Base-by-base conservation (phyloP, 768 basidiomycete species). In the Boletus rubescentipes region DNA sequence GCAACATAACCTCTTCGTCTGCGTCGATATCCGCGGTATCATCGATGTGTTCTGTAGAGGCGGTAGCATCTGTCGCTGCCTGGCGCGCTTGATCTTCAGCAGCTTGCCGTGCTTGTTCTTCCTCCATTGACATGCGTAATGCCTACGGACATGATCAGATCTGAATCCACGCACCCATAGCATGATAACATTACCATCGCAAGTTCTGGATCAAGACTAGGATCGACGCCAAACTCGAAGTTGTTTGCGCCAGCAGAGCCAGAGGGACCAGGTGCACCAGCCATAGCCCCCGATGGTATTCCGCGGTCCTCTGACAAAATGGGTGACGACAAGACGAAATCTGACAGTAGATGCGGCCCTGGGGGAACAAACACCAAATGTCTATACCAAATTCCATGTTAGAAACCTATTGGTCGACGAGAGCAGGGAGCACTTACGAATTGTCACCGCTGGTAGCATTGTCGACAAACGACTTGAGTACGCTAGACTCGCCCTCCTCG, bases 51-150 rank as follows among this genome's bases (percentile, higher is more conserved):
- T 63, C 49, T 1, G 70, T 44, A 12, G 69, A 46, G 30, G 66
- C 38, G 6, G 69, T 14, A 20, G 66, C 53, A 39, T 67, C 51
- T 16, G 67, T 44, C 35, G 60, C 53, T 30, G 71, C 54, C 18
- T 69, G 76, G 47, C 49, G 70, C 30, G 61, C 63, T 49, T 61
- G 74, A 16, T 81, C 75, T 46, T 72, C 75, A 6, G 79, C 75
- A 9, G 78, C 77, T 77, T 82, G 77, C 12, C 94, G 86, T 16
- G 91, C 92, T 65, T 87, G 85, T 46, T 93, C 93, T 67, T 97
- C 94, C 74, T 96, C 91, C 81, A 98, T 85, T 1, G 95, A 98
- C 91, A 98, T 92, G 34, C 95, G 89, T 38, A 99, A 81, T 10
- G 94, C 96, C 95, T 97, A 60, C 9, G 37, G 39, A 16, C 20